Evolutionary conservation across 202 grass and related monocot genomes (phyloP), one percentile per base, ranked within the genome.

Genomic region (Schoenoplectus triqueter): DNA sequence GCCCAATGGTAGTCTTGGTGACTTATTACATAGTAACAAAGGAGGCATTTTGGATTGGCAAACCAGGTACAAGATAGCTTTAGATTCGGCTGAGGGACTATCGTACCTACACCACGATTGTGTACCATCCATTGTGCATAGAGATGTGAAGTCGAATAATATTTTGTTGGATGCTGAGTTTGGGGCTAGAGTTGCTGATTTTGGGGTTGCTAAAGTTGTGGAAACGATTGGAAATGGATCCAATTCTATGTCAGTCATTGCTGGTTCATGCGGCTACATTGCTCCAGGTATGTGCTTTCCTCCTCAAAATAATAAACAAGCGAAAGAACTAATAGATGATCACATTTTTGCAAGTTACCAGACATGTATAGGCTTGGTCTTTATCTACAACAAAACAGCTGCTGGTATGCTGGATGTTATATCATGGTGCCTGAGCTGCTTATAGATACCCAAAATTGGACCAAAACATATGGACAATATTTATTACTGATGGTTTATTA

Each of bases 31-130:
- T 15, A 70, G 88, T 48, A 84, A 20, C 81, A 98, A 95, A 86
- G 81, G 82, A 2, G 86, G 85, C 0, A 7, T 94, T 65, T 65
- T 95, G 85, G 92, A 92, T 21, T 98, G 95, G 95, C 41, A 69
- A 5, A 89, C 82, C 13, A 64, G 95, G 39, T 92, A 87, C 82
- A 98, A 89, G 84, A 87, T 98, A 11, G 93, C 88, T 0, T 13
- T 98, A 76, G 95, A 92, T 17, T 91, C 95, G 0, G 95, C 95
- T 0, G 93, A 98, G 86, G 95, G 95, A 15, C 84, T 98, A 0
- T 92, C 93, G 0, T 98, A 98, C 85, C 87, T 98, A 5, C 95
- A 98, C 91, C 95, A 95, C 3, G 95, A 98, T 81, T 95, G 91
- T 8, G 91, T 98, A 2, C 95, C 93, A 0, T 77, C 93, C 1